phyloP scores from a whole-genome alignment of 2,329 filamentous ascomycete species.

The Chaetomium olivaceum region DNA sequence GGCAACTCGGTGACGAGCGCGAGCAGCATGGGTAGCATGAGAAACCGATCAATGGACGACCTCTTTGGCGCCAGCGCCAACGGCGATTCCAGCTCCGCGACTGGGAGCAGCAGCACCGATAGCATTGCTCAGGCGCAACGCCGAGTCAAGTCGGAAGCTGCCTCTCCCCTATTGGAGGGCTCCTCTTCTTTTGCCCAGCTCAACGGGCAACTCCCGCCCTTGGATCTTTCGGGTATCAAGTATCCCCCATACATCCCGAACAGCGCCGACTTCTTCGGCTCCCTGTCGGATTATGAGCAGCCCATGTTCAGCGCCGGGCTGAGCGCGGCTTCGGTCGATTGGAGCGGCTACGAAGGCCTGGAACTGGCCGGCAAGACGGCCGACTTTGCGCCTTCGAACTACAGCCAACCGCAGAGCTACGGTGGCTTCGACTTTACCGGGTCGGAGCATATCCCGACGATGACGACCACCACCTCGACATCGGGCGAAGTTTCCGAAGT shows the following conservation, averaged over 20 bases:
- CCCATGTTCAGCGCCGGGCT: constrained; percentile 64
- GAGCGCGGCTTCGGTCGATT: constrained; percentile 56
- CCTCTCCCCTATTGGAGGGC: constrained; percentile 57
- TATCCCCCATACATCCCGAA: constrained; percentile 51
- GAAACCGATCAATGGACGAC: constrained; percentile 49
- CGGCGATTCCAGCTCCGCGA: constrained; percentile 42
- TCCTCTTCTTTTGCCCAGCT: constrained; percentile 51
- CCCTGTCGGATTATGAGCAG: constrained; percentile 53
- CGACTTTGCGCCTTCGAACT: constrained; percentile 55
- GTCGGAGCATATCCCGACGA: constrained; percentile 55
- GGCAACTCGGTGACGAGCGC: constrained; percentile 59
- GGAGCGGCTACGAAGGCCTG: constrained; percentile 54
- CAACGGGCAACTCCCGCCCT: constrained; percentile 54
- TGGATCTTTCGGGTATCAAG: constrained; percentile 60
- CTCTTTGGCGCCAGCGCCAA: constrained; percentile 44
- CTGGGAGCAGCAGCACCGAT: constrained; percentile 42
- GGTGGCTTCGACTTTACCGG: constrained; percentile 56
- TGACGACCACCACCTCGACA: constrained; percentile 63
- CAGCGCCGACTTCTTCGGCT: constrained; percentile 55
- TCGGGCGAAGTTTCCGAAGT: constrained; percentile 69
- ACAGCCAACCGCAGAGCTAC: constrained; percentile 57
- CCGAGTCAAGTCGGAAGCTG: constrained; percentile 61
- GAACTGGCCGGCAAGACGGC: constrained; percentile 49
- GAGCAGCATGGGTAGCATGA: constrained; percentile 51
- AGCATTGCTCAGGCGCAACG: constrained; percentile 47